These are phyloP conservation scores for Nothophoma quercina DNA, from an alignment of 2,329 filamentous ascomycete genomes.

Conservation along the genomic window DNA sequence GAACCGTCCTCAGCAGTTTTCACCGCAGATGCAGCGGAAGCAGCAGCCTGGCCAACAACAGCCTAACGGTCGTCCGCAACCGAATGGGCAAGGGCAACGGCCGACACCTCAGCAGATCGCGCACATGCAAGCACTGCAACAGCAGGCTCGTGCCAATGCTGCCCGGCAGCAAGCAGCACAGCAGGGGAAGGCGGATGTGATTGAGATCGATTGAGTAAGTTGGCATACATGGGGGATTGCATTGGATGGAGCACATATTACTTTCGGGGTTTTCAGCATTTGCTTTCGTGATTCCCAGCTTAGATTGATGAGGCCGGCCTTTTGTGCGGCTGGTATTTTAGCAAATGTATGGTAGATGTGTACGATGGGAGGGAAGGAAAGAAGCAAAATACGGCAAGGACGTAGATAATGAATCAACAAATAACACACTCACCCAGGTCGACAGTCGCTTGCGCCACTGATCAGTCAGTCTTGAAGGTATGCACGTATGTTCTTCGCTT, in stretches of 20 bases:
- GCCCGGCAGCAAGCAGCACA: conserved; percentile 9
- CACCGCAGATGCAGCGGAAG: conserved; percentile 15
- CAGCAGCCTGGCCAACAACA: conserved; percentile 7
- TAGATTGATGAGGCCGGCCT: conserved; percentile 7
- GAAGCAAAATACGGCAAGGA: too few relatives aligned
- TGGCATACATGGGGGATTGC: background rate
- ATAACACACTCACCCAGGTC: too few relatives aligned
- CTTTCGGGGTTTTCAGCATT: too few relatives aligned
- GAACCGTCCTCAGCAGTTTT: conserved; percentile 24
- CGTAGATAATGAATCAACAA: too few relatives aligned
- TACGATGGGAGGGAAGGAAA: too few relatives aligned
- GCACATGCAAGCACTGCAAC: conserved; percentile 20
- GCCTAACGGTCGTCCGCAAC: conserved; percentile 3
- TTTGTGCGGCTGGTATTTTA: too few relatives aligned
- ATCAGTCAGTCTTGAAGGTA: too few relatives aligned
- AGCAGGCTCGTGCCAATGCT: conserved; percentile 14
- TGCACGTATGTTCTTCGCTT: too few relatives aligned
- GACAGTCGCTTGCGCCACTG: too few relatives aligned
- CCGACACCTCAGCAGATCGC: conserved; percentile 13
- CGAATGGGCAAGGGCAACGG: conserved; percentile 5
- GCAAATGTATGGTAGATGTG: too few relatives aligned
- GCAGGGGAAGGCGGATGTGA: conserved; percentile 23
- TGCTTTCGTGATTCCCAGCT: conserved; percentile 5
- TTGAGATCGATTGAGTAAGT: conserved; percentile 34
- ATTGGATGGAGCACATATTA: background rate